Evolutionary conservation across 208 protist genomes (phyloP), one percentile per base, ranked within the genome.

Genomic region (Acanthamoeba castellanii): DNA sequence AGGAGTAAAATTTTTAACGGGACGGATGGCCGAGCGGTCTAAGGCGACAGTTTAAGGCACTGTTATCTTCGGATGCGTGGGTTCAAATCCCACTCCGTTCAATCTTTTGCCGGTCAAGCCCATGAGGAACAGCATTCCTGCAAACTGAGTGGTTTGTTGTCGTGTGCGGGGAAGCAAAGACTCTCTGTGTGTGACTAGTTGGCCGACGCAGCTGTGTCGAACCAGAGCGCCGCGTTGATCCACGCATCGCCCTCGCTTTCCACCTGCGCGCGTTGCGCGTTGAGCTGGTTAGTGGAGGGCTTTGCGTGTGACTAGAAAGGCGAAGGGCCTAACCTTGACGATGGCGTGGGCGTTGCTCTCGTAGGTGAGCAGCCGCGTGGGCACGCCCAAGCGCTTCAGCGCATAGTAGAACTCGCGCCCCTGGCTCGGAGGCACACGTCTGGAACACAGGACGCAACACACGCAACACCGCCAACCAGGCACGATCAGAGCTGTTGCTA

Each of bases 241-340:
- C 76, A 85, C 22, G 76, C 76, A 57, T 85, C 76, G 34, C 76
- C 76, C 22, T 85, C 76, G 76, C 76, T 85, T 34, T 85, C 76
- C 76, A 85, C 76, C 70, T 78, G 50, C 50, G 59, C 22, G 22
- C 22, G 25, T 66, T 61, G 7, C 16, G 52, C 11, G 55, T 61
- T 61, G 6, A 22, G 3, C 37, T 9, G 30, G 8, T 47, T 20
- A 11, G 47, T 5, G 37, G 7, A 78, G 30, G 27, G 37, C 1
- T 25, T n/a, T n/a, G n/a, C n/a, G n/a, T n/a, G n/a, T 0, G 18
- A 45, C 70, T 8, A 2, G 5, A 78, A 76, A 6, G 13, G 37
- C 27, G 30, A 78, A 30, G 30, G 37, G 16, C 7, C 30, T 1
- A 9, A 78, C 70, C 76, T 85, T 85, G 76, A 85, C 45, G 76